Evolutionary conservation across 2,329 filamentous ascomycete genomes (phyloP).

Genomic region (Hypoxylon sp.): DNA sequence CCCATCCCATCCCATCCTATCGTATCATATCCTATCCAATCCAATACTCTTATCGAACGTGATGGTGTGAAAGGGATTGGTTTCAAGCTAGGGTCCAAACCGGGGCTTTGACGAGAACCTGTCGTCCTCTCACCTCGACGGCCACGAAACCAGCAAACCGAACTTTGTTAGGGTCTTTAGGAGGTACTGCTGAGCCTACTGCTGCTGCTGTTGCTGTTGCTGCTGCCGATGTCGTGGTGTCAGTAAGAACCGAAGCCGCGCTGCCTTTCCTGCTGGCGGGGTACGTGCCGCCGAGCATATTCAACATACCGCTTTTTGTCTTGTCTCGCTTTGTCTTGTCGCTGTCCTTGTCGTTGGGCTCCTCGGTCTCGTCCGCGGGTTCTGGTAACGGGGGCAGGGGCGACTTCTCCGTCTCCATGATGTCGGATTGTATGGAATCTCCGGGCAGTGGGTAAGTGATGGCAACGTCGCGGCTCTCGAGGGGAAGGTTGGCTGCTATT

Average conservation of each 20-base stretch:
- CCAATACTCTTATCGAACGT: background rate
- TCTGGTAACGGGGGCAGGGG: slow-evolving; percentile 72
- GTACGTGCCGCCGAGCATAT: slow-evolving; percentile 52
- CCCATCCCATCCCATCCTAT: background rate
- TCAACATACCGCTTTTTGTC: slow-evolving; percentile 65
- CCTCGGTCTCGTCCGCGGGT: slow-evolving; percentile 57
- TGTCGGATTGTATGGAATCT: slow-evolving; percentile 75
- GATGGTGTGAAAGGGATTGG: background rate
- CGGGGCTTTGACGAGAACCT: slow-evolving; percentile 81
- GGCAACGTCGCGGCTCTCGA: slow-evolving; percentile 91
- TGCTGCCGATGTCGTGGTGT: slow-evolving; percentile 56
- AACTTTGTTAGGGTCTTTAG: slow-evolving; percentile 70
- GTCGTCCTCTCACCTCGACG: slow-evolving; percentile 81
- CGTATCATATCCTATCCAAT: background rate
- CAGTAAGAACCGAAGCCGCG: slow-evolving; percentile 59
- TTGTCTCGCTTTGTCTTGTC: slow-evolving; percentile 61
- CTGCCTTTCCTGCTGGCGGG: slow-evolving; percentile 55
- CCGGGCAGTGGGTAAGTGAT: slow-evolving; percentile 89
- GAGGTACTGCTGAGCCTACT: slow-evolving; percentile 51
- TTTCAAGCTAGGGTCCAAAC: slow-evolving; percentile 72
- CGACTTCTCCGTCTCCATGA: slow-evolving; percentile 90
- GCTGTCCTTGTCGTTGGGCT: slow-evolving; percentile 57
- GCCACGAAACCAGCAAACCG: slow-evolving; percentile 82
- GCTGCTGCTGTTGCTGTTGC: slow-evolving; percentile 47
- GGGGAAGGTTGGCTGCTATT: slow-evolving; percentile 86